Conservation (phyloP, 225 moss, liverwort and hornwort genomes). For the Ulota crispa region DNA sequence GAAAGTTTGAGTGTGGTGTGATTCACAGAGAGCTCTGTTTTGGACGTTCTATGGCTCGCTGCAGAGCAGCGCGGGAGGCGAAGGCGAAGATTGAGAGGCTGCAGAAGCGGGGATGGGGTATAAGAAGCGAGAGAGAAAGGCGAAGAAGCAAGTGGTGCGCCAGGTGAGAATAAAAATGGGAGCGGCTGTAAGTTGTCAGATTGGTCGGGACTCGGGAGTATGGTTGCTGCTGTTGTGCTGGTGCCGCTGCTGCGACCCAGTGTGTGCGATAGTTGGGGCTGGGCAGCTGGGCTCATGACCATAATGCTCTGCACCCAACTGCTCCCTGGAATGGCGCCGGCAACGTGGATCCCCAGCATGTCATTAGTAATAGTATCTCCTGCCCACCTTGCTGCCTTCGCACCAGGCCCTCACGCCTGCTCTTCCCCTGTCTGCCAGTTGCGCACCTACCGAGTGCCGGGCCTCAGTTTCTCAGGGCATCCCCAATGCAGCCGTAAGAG, state of each 20-base stretch:
- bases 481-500: no score
- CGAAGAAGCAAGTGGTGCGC: slow-evolving; percentile 8
- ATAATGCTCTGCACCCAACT: slow-evolving; percentile 41
- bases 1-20: no score
- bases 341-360: slow-evolving; percentile 24
- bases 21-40: neutral
- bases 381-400: neutral
- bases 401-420: neutral
- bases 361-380: slow-evolving; percentile 4
- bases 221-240: neutral
- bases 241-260: neutral
- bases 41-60: neutral
- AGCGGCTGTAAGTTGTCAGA: slow-evolving; percentile 28
- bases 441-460: neutral
- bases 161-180: slow-evolving; percentile 23
- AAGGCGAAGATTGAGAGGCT: neutral
- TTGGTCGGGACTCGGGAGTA: slow-evolving; percentile 34
- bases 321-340: slow-evolving; percentile 45
- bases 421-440: neutral
- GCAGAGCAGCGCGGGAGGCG: neutral
- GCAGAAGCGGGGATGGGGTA: neutral
- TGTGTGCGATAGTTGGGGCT: slow-evolving; percentile 8
- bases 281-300: slow-evolving; percentile 20
- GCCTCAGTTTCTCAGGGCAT: neutral
- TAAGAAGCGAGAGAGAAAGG: neutral